Evolutionary conservation across 2,329 filamentous ascomycete species (phyloP).

Genomic region (Incumbomyces delicatus): DNA sequence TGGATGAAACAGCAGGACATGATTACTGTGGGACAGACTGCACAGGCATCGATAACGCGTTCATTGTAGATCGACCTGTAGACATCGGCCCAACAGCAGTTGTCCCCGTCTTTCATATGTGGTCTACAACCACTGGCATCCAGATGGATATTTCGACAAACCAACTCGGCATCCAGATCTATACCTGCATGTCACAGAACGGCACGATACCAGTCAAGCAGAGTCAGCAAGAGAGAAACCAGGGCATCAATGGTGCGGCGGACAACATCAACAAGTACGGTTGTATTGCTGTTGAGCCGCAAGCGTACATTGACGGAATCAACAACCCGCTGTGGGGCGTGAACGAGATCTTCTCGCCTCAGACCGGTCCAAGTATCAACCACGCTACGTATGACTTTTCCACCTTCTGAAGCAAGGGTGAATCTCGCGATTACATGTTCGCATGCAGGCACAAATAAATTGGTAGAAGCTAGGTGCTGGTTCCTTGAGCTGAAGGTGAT

Average conservation of each 20-base stretch:
- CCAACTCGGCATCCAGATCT: conserved; percentile 81
- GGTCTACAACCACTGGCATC: conserved; percentile 65
- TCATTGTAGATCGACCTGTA: conserved; percentile 35
- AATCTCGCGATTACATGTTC: not conserved
- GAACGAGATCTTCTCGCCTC: conserved; percentile 33
- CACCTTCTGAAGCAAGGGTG: conserved; percentile 23
- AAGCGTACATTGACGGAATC: conserved; percentile 90
- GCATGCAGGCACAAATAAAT: not conserved
- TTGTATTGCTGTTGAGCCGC: conserved; percentile 81
- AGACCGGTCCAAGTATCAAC: conserved; percentile 32
- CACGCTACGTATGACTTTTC: conserved; percentile 37
- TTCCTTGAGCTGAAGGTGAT: not conserved
- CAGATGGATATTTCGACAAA: conserved; percentile 71
- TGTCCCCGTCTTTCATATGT: conserved; percentile 49
- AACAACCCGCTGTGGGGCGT: conserved; percentile 85
- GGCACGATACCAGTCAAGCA: conserved; percentile 43
- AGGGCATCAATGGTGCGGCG: conserved; percentile 43
- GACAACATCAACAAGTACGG: conserved; percentile 55
- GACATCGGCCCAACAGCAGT: conserved; percentile 22
- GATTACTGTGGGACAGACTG: conserved; percentile 73
- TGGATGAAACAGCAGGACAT: conserved; percentile 48
- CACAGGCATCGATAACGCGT: conserved; percentile 66
- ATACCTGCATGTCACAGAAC: conserved; percentile 70
- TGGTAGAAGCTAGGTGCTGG: no score
- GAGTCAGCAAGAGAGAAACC: conserved; percentile 41